phyloP scores from a whole-genome alignment of 139 green algal genomes.

The Coelastrella sp. region DNA sequence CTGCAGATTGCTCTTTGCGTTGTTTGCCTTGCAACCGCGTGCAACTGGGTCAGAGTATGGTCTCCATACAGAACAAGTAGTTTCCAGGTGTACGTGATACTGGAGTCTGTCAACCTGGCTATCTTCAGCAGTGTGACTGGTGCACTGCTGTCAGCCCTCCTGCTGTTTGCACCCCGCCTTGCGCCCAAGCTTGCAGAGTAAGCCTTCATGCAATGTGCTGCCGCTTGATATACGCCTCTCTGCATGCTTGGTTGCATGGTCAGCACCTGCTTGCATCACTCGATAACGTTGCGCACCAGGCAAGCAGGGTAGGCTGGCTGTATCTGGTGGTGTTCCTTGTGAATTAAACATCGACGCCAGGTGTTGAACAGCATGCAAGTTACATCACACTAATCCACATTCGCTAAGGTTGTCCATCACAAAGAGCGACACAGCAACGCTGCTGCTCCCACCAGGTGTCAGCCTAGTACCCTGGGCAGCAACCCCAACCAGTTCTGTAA shows the following conservation, averaged over 20 bases:
- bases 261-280: too few relatives aligned
- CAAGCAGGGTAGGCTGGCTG: too few relatives aligned
- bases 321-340: too few relatives aligned
- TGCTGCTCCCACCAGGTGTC: too few relatives aligned
- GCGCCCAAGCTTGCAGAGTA: constrained; percentile 19
- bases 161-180: constrained; percentile 31
- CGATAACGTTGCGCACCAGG: too few relatives aligned
- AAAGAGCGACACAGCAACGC: too few relatives aligned
- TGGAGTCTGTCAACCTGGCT: constrained; percentile 34
- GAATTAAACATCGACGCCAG: too few relatives aligned
- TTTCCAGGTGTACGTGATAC: constrained; percentile 25
- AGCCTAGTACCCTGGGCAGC: too few relatives aligned
- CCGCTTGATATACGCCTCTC: neutral
- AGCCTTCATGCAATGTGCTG: neutral
- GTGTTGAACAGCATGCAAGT: too few relatives aligned
- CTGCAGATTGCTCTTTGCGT: constrained; percentile 37
- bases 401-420: too few relatives aligned
- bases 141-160: constrained; percentile 13
- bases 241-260: neutral
- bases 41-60: constrained; percentile 24
- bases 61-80: neutral
- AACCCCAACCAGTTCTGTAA: too few relatives aligned
- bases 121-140: constrained; percentile 5
- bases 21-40: constrained; percentile 5
- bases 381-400: too few relatives aligned